Base-by-base conservation (phyloP, 306 rosid species). In the Prunus mongolica region DNA sequence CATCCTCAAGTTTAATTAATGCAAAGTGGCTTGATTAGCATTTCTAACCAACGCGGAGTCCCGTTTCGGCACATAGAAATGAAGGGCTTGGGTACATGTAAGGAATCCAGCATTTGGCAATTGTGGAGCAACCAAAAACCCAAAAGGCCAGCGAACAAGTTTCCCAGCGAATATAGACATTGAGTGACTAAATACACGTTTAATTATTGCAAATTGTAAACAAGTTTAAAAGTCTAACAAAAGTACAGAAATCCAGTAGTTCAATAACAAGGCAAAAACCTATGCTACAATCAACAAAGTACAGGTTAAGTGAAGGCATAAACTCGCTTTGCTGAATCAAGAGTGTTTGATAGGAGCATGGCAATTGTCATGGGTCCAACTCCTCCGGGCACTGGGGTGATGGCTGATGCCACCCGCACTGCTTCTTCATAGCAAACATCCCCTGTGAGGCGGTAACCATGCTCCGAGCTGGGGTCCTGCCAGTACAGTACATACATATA, bases 301-400 rank as follows among this genome's bases (percentile, higher is more conserved):
- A 78, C 20, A 22, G 58, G 49, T 91, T 80, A 89, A 52, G 78
- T 58, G 54, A 83, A 90, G 74, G 78, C 78, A 46, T 79, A 85
- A 3, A 89, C 81, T 20, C 93, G 84, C 71, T 90, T 91, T 52
- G 98, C 96, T 22, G 97, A 87, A 79, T 87, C 87, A 2, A 93
- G 82, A 0, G 98, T 88, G 86, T 93, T 93, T 12, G 69, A 74
- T 19, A 91, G 91, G 44, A 93, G 98, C 97, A 91, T 90, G 24
- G 97, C 96, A 76, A 91, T 85, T 7, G 97, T 91, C 97, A 93
- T 82, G 3, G 97, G 98, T 24, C 98, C 97, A 41, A 93, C 97
- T 8, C 98, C 98, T 15, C 98, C 98, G 2, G 97, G 98, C 54
- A 91, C 97, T 52, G 96, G 98, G 69, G 97, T 91, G 24, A 91